Conservation (phyloP, 1,284 basidiomycete species). For the Inonotus obliquus region DNA sequence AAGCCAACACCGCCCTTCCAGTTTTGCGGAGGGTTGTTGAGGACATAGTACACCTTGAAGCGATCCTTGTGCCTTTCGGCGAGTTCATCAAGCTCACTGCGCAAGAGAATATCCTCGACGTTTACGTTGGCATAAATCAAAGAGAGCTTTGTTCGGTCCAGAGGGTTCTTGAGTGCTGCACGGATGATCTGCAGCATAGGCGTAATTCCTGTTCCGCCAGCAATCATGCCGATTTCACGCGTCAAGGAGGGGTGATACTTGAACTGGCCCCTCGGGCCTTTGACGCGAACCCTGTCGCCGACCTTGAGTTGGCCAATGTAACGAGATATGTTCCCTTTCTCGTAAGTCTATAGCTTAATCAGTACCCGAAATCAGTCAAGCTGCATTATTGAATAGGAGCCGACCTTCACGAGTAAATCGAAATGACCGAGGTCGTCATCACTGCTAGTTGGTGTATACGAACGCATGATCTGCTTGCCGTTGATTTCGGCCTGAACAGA, state of each 20-base stretch:
- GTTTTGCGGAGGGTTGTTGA: slow-evolving; percentile 85
- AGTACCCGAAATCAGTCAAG: slow-evolving; percentile 9
- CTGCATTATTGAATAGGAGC: slow-evolving; percentile 28
- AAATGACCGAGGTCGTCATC: slow-evolving; percentile 93
- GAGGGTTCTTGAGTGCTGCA: slow-evolving; percentile 81
- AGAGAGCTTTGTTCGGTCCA: slow-evolving; percentile 75
- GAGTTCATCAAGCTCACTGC: slow-evolving; percentile 81
- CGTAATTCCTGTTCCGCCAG: slow-evolving; percentile 94
- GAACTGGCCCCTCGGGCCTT: slow-evolving; percentile 96
- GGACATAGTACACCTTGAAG: slow-evolving; percentile 86
- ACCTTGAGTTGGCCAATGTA: slow-evolving; percentile 78
- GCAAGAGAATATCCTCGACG: slow-evolving; percentile 83
- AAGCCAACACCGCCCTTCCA: slow-evolving; percentile 93
- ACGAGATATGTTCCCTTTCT: slow-evolving; percentile 94
- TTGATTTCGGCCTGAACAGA: slow-evolving; percentile 86
- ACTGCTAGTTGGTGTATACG: slow-evolving; percentile 93
- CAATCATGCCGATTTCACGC: slow-evolving; percentile 89
- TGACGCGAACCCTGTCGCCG: slow-evolving; percentile 83
- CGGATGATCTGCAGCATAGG: slow-evolving; percentile 98
- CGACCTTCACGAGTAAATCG: slow-evolving; percentile 91
- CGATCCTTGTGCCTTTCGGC: slow-evolving; percentile 59
- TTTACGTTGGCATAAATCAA: slow-evolving; percentile 97
- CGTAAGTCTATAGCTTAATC: slow-evolving; percentile 69
- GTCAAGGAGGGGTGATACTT: slow-evolving; percentile 67
- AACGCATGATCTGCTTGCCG: slow-evolving; percentile 86